Base-by-base conservation (phyloP, 148 eudicot genomes). In the Pouteria glomerata region DNA sequence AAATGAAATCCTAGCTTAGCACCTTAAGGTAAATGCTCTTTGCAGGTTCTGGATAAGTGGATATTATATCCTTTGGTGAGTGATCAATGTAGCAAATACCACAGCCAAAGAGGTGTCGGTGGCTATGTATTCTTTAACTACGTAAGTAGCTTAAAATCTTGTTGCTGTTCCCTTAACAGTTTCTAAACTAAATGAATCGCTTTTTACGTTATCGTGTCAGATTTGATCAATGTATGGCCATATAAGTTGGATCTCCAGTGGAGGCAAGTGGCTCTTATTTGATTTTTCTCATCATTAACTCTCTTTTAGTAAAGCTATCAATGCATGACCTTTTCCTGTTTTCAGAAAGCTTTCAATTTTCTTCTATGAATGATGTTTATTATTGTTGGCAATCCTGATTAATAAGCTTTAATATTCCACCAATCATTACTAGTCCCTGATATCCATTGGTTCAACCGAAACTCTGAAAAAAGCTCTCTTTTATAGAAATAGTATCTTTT, bases 1-100 rank as follows among this genome's bases (percentile, higher is more conserved):
- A 85, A 44, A 53, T 93, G 71, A 87, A 82, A 57, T 93, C 98
- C 41, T 93, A 92, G 86, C 73, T 73, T 48, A n/a, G n/a, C 64
- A 64, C 19, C 53, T 4, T 39, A 42, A 57, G 24, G 63, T 70
- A 48, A 16, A 29, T 55, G 50, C 37, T 26, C 57, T 53, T 18
- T 34, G 44, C 26, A 34, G 27, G 45, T 19, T 39, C 34, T 45
- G 1, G n/a, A 57, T 4, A 4, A 10, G 44, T n/a, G n/a, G n/a
- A 26, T 26, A 26, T 19, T 3, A 26, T 19, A 39, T 19, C 39
- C 64, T 70, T 41, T 13, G 26, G 60, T 42, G 3, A 58, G 27
- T 58, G 3, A n/a, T 58, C 45, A 53, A 41, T 26, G 6, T 19
- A 39, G 4, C 26, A 1, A 37, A 41, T 55, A 24, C 10, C 13